Base-by-base conservation (phyloP, 148 eudicot genomes). In the Linanthus parryae region DNA sequence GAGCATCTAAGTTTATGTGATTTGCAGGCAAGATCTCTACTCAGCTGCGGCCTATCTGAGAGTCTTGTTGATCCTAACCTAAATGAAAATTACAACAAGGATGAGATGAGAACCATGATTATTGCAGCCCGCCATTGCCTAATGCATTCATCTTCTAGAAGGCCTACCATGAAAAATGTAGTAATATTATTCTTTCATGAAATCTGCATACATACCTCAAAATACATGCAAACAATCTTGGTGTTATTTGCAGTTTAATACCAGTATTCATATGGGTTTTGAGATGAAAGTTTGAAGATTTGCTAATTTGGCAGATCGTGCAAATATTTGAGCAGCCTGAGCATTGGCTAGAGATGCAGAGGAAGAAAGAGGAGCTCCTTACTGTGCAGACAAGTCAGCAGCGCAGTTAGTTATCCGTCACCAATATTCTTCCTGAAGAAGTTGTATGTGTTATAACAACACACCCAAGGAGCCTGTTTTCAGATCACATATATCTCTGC, bases 11-110 rank as follows among this genome's bases (percentile, higher is more conserved):
- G 2, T 12, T 34, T 5, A 8, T 26, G 37, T 7, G 15, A 53
- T 8, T 60, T 71, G 54, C 76, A 66, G 76, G 76, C 67, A 31
- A 61, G 56, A 39, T 65, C 63, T 44, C 28, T 71, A 41, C 75
- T 71, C 20, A 29, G 58, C 26, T 25, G 48, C 46, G 71, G 71
- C 26, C 57, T 71, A 10, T 49, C 58, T 24, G 76, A 71, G 12
- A 59, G 57, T 5, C 60, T 71, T 1, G 47, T 71, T 33, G 76
- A 71, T 56, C 76, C 67, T 19, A n/a, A 29, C 71, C 47, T 71
- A n/a, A 51, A 45, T 4, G 60, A 52, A 36, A 36, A 71, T 49
- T 71, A 50, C 43, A 29, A 66, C 47, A 41, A 62, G 47, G 71
- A 71, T 33, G 76, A 64, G 53, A 48, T 70, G 65, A 55, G 40